Base-by-base conservation (phyloP, 495 filamentous ascomycete species). In the Elasticomyces elasticus region DNA sequence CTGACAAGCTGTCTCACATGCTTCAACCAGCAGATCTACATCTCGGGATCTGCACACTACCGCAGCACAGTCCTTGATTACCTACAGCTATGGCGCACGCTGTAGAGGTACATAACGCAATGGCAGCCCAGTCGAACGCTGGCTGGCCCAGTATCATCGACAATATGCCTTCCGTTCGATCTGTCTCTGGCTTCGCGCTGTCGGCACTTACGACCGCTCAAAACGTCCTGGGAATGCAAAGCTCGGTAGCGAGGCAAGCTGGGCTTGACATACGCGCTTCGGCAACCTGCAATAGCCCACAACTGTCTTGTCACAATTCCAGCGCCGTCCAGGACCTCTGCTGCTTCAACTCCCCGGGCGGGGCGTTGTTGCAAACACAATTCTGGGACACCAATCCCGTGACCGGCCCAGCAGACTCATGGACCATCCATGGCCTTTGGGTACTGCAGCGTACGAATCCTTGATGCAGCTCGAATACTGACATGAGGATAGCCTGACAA, bases 401-500 rank as follows among this genome's bases (percentile, higher is more conserved):
- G n/a, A 76, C 81, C 10, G 85, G 84, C 6, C 85, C 84, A 17
- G 76, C 75, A 30, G 78, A 91, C 62, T 82, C 80, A 42, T 95
- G 87, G 89, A 92, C 87, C 1, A 74, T 95, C 20, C 89, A 94
- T 62, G 88, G 89, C n/a, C 73, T 95, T 27, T 94, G 89, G 67
- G 66, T 59, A 38, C 9, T n/a, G n/a, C n/a, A 24, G 3, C 15
- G 2, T 23, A 40, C 20, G 12, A 19, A 51, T 27, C 42, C 35
- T 2, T 6, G 3, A 24, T 35, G 24, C 4, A 47, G 13, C 20
- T 30, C 19, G 13, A 5, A 15, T 13, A 17, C 35, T 40, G 19
- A 40, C 13, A 17, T 5, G 4, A 5, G 35, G 15, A 3, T 17
- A 58, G 86, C 88, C 87, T n/a, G 87, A 94, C 67, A 79, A 82